A percentile compares a stretch with the other conserved stretches of the same genome.
phyloP scores from a whole-genome alignment of 78 protist genomes.

The Planoprotostelium fungivorum region DNA sequence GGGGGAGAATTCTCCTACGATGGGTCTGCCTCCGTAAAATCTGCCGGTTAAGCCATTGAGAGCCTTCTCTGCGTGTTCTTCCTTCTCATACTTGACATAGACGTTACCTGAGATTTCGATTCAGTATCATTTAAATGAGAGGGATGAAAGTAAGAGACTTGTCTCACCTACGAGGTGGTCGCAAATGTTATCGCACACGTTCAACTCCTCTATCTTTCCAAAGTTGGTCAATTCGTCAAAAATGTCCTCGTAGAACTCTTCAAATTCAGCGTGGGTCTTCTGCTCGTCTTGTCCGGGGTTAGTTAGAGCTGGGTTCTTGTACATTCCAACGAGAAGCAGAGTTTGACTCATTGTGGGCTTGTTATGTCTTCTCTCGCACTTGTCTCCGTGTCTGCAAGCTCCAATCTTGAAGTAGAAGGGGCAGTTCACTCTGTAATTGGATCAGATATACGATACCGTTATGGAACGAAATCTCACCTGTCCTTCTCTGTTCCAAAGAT shows the following conservation, averaged over 20 bases:
- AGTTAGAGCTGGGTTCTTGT: slow-evolving; percentile 36
- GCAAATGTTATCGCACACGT: slow-evolving; percentile 89
- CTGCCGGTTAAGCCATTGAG: slow-evolving; percentile 77
- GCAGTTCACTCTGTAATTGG: slow-evolving; percentile 86
- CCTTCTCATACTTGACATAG: slow-evolving; percentile 86
- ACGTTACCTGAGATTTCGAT: slow-evolving; percentile 85
- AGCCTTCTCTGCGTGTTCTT: slow-evolving; percentile 89
- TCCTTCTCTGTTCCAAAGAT: neutral
- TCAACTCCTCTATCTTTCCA: slow-evolving; percentile 82
- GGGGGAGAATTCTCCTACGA: slow-evolving; percentile 93
- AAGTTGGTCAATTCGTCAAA: slow-evolving; percentile 81
- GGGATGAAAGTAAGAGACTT: neutral
- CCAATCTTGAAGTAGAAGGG: slow-evolving; percentile 98
- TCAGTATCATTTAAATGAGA: too few species aligned
- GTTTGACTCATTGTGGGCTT: slow-evolving; percentile 88
- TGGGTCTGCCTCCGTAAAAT: slow-evolving; percentile 78
- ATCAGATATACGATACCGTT: neutral
- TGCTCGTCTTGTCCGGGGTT: slow-evolving; percentile 35
- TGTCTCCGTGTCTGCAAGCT: slow-evolving; percentile 99
- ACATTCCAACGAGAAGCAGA: slow-evolving; percentile 87
- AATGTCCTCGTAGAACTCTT: slow-evolving; percentile 88
- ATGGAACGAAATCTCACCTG: neutral
- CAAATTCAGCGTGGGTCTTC: slow-evolving; percentile 72
- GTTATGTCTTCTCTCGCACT: slow-evolving; percentile 94
- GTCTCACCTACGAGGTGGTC: slow-evolving; percentile 89